Evolutionary conservation across 2,329 filamentous ascomycete genomes (phyloP).

Genomic region (Coccinonectria pachysandricola): DNA sequence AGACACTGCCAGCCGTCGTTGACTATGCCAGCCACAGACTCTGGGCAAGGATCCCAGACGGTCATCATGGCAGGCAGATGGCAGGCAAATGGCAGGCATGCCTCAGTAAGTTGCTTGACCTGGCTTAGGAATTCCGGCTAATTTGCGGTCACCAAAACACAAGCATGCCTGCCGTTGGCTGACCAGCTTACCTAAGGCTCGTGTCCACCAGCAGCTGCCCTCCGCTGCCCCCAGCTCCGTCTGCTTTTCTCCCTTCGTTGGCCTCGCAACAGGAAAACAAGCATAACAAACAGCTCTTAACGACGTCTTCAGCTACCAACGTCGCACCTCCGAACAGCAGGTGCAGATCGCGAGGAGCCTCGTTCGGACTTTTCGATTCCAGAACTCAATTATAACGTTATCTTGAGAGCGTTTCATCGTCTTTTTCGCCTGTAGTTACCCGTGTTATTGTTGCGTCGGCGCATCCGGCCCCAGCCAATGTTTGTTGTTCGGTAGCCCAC

Average conservation of each 20-base stretch:
- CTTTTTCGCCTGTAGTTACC: too few relatives aligned
- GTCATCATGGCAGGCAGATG: too few relatives aligned
- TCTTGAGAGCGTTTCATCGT: slow-evolving; percentile 6
- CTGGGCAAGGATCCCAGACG: too few relatives aligned
- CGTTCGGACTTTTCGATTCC: slow-evolving; percentile 8
- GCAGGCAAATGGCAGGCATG: too few relatives aligned
- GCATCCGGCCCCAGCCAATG: slow-evolving; percentile 25
- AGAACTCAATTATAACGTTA: too few relatives aligned
- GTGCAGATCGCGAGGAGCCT: slow-evolving; percentile 8
- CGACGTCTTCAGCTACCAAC: slow-evolving; percentile 19
- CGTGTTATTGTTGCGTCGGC: slow-evolving; percentile 19
- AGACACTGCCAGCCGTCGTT: too few relatives aligned
- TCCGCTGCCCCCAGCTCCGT: slow-evolving; percentile 5
- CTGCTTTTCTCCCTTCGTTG: slow-evolving; percentile 28
- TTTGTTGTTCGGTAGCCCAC: slow-evolving; percentile 29
- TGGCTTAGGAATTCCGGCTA: slow-evolving; percentile 16
- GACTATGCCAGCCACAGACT: too few relatives aligned
- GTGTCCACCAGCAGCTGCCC: slow-evolving; percentile 3
- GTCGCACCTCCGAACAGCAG: slow-evolving; percentile 17
- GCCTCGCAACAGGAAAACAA: slow-evolving; percentile 35
- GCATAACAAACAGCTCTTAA: slow-evolving; percentile 27
- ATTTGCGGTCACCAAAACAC: slow-evolving; percentile 8
- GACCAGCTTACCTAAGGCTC: slow-evolving; percentile 18
- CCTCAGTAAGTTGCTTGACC: too few relatives aligned
- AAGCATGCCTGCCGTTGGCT: slow-evolving; percentile 1